Conservation (phyloP, 108 stramenopile genomes). For the Aurantiochytrium sp. region DNA sequence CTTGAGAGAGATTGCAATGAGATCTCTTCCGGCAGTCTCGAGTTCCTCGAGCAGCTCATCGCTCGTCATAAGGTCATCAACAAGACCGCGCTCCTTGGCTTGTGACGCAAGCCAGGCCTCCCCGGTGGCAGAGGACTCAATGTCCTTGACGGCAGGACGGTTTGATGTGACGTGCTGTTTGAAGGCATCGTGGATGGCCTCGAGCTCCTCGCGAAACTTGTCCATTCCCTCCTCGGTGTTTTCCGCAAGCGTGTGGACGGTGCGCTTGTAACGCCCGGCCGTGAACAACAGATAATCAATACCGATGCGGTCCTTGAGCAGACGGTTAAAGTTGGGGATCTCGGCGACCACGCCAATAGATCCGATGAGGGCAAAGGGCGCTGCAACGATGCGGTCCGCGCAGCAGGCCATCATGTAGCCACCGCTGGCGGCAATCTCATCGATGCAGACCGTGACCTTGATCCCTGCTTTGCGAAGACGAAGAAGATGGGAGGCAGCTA, state of each 20-base stretch:
- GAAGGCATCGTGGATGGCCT: slow-evolving; percentile 69
- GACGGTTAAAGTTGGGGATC: slow-evolving; percentile 79
- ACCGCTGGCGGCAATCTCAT: slow-evolving; percentile 77
- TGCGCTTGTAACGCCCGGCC: slow-evolving; percentile 82
- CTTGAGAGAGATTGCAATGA: slow-evolving; percentile 23
- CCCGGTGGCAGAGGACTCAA: slow-evolving; percentile 79
- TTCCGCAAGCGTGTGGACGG: slow-evolving; percentile 80
- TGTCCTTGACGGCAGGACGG: slow-evolving; percentile 66
- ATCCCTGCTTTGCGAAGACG: slow-evolving; percentile 67
- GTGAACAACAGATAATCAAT: slow-evolving; percentile 86
- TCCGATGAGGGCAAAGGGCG: slow-evolving; percentile 45
- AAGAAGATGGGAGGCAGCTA: slow-evolving; percentile 73
- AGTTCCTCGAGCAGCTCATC: slow-evolving; percentile 70
- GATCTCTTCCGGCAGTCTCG: slow-evolving; percentile 62
- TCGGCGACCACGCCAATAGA: slow-evolving; percentile 48
- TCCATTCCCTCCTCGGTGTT: slow-evolving; percentile 69
- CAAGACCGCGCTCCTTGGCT: slow-evolving; percentile 67
- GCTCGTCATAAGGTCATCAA: slow-evolving; percentile 73
- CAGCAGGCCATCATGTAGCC: slow-evolving; percentile 58
- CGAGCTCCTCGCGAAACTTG: slow-evolving; percentile 68
- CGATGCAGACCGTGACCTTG: slow-evolving; percentile 77
- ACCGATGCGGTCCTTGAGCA: slow-evolving; percentile 68
- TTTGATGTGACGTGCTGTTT: slow-evolving; percentile 66
- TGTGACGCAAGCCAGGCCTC: slow-evolving; percentile 86
- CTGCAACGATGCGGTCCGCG: slow-evolving; percentile 40